Conservation (phyloP, 1,284 basidiomycete species). For the Neolentinus lepideus region DNA sequence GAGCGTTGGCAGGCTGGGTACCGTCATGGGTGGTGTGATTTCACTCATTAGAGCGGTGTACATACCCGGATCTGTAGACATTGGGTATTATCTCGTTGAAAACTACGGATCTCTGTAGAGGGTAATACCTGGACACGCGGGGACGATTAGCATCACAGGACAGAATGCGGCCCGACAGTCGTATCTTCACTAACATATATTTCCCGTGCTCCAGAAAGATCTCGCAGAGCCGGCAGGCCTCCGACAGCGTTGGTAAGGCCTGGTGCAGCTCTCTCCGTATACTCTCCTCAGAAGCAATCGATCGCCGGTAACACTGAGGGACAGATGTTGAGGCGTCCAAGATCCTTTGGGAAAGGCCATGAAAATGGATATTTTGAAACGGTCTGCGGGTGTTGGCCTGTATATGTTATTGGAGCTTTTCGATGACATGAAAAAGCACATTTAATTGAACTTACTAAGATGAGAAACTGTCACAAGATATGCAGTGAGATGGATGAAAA, state of each 20-base stretch:
- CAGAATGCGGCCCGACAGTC: neutral
- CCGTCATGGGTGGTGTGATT: neutral
- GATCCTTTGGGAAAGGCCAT: constrained; percentile 16
- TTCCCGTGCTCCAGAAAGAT: constrained; percentile 46
- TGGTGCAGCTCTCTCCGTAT: constrained; percentile 31
- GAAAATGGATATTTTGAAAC: constrained; percentile 5
- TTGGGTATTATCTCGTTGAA: constrained; percentile 40
- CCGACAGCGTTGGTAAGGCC: constrained; percentile 40
- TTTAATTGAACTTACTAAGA: constrained; percentile 29
- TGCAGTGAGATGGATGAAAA: constrained; percentile 1
- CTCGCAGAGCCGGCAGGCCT: constrained; percentile 47
- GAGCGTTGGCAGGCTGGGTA: neutral
- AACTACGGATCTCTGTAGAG: constrained; percentile 22
- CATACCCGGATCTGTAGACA: constrained; percentile 31
- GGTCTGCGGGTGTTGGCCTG: neutral
- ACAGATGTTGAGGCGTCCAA: constrained; percentile 14
- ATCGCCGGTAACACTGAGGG: neutral
- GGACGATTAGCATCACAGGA: neutral
- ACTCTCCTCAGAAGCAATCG: neutral
- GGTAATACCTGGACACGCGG: constrained; percentile 18
- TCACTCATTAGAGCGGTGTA: neutral
- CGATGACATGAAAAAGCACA: neutral
- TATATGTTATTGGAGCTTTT: neutral
- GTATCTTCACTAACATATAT: constrained; percentile 32
- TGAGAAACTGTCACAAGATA: constrained; percentile 34